phyloP scores from a whole-genome alignment of 495 filamentous ascomycete genomes.

The Lophium mytilinum region DNA sequence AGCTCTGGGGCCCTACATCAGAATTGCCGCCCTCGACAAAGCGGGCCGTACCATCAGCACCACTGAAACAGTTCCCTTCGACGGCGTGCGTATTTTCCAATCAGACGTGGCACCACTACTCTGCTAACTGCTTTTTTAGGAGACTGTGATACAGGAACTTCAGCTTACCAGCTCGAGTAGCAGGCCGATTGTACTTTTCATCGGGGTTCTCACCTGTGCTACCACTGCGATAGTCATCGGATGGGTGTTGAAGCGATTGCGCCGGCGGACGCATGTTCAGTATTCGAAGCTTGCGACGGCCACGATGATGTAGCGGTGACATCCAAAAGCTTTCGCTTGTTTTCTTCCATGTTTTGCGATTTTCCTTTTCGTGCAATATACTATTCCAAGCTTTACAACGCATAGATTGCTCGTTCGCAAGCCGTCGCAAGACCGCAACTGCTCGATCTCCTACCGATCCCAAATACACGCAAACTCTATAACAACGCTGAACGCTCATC shows the following conservation, averaged over 20 bases:
- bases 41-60: neutral
- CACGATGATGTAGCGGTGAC: too few relatives aligned
- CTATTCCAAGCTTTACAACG: too few relatives aligned
- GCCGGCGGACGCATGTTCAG: too few relatives aligned
- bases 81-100: neutral
- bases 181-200: neutral
- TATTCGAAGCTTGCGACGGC: too few relatives aligned
- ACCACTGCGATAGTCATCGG: neutral
- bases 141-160: neutral
- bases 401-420: too few relatives aligned
- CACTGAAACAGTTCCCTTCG: neutral
- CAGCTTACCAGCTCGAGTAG: neutral
- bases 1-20: neutral
- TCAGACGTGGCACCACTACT: neutral
- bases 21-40: neutral
- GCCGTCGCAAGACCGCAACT: too few relatives aligned
- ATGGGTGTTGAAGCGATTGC: neutral
- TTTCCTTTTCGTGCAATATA: too few relatives aligned
- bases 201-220: neutral
- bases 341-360: too few relatives aligned
- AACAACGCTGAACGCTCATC: neutral
- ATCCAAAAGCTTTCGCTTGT: too few relatives aligned
- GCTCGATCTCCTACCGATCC: too few relatives aligned
- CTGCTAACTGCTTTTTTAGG: neutral
- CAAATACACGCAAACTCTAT: too few relatives aligned